Conservation (phyloP, 179 eudicot species). For the Gypsophila paniculata region DNA sequence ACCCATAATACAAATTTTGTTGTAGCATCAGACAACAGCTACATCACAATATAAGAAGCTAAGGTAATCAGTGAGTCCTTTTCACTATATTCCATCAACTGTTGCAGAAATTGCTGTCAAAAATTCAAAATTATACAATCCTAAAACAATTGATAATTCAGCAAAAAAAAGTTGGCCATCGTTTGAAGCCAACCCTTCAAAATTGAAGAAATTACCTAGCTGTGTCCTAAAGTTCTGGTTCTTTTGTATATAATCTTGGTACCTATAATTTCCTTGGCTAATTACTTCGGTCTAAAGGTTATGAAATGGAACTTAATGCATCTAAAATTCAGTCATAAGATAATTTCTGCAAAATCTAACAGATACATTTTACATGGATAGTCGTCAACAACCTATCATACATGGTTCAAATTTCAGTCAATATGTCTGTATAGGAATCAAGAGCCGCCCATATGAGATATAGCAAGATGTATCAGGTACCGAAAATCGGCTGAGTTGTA, state of each 20-base stretch:
- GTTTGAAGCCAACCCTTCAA: not conserved
- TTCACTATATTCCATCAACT: too few relatives aligned
- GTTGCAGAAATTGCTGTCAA: not conserved
- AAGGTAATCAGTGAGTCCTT: not conserved
- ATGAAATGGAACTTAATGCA: too few relatives aligned
- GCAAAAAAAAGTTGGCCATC: not conserved
- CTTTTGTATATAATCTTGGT: not conserved
- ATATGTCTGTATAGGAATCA: too few relatives aligned
- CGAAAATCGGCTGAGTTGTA: too few relatives aligned
- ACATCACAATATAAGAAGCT: not conserved
- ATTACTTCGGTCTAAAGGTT: not conserved
- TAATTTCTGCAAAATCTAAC: not conserved
- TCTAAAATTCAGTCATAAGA: too few relatives aligned
- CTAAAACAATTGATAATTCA: not conserved
- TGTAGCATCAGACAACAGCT: not conserved
- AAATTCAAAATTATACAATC: not conserved
- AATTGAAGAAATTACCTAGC: not conserved
- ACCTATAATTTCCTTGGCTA: not conserved
- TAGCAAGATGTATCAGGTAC: too few relatives aligned
- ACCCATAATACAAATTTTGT: not conserved
- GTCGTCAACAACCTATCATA: not conserved
- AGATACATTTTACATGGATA: not conserved
- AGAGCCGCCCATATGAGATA: too few relatives aligned
- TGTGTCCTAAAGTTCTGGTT: not conserved
- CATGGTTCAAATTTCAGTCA: too few relatives aligned